These are phyloP conservation scores for Hanseniaspora hatyaiensis DNA, from an alignment of 805 yeast species.

Conservation along the genomic window DNA sequence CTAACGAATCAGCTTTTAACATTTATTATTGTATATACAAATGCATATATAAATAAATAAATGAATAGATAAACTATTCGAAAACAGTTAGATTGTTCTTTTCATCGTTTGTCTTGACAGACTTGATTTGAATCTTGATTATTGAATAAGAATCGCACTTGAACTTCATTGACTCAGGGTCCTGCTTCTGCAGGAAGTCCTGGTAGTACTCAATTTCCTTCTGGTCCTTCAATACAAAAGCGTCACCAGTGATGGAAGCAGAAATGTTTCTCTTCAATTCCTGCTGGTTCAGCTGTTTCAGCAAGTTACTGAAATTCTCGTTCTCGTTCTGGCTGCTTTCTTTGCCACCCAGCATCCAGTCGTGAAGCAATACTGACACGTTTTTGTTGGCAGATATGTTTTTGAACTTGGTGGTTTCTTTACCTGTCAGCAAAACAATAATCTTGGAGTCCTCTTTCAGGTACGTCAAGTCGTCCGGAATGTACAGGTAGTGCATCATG, in stretches of 20 bases:
- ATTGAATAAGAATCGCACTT: slow-evolving; percentile 46
- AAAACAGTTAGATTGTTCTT: slow-evolving; percentile 40
- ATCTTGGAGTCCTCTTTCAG: slow-evolving; percentile 33
- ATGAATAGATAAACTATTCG: slow-evolving; percentile 3
- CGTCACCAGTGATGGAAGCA: slow-evolving; percentile 69
- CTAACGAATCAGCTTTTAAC: no score
- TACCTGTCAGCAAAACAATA: slow-evolving; percentile 62
- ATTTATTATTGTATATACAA: neutral
- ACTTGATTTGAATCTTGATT: slow-evolving; percentile 50
- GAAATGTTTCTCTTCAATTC: slow-evolving; percentile 43
- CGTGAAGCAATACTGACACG: slow-evolving; percentile 78
- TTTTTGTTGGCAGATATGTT: slow-evolving; percentile 61
- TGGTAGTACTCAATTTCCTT: slow-evolving; percentile 51
- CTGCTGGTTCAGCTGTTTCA: slow-evolving; percentile 66
- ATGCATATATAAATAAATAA: neutral
- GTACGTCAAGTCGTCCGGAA: slow-evolving; percentile 33
- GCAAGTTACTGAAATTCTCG: slow-evolving; percentile 43
- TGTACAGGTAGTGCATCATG: slow-evolving; percentile 78
- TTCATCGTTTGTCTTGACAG: slow-evolving; percentile 70
- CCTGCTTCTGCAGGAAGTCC: slow-evolving; percentile 45
- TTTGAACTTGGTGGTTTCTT: slow-evolving; percentile 57
- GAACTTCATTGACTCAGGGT: slow-evolving; percentile 42
- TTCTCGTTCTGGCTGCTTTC: slow-evolving; percentile 15
- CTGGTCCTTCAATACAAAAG: slow-evolving; percentile 37
- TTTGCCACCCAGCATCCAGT: slow-evolving; percentile 58